Evolutionary conservation across 768 basidiomycete species (phyloP), one percentile per base, ranked within the genome.

Genomic region (Psilocybe cyanescens): DNA sequence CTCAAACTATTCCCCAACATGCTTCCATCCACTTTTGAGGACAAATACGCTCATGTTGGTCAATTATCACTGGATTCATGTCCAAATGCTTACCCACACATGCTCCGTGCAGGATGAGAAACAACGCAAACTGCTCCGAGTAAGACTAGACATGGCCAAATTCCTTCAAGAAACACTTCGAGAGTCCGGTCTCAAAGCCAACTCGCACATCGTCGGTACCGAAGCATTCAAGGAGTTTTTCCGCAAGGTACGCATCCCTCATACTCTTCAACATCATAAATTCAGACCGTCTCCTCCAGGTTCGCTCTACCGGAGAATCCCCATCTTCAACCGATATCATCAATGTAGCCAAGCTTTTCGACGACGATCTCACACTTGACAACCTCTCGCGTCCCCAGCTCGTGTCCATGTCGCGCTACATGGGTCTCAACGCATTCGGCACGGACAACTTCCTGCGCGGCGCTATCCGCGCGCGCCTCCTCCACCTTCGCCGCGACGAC

Each of bases 221-320:
- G 96, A 97, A 57, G 93, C 95, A 44, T 99, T 99, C 86, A 98
- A 98, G 73, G 95, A 97, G 75, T 99, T 99, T 80, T 99, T 99
- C 89, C 87, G 94, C 72, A 99, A 99, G 79, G 95, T 94, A 55
- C 33, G 77, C 57, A 35, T 19, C 14, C 16, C 16, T 41, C 37
- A 48, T 49, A 46, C 44, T 61, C 50, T 17, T 24, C 24, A 24
- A 24, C 24, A 54, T 31, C n/a, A 19, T 33, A 11, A 49, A 37
- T 19, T 28, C n/a, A n/a, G 2, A 12, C 28, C 16, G 16, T 31
- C 17, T 35, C 47, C 4, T 30, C 41, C 65, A 91, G 91, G 89
- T 95, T 61, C 92, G 97, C 55, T 92, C 94, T 3, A 99, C 97
- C 0, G 97, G 97, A 51, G 97, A 98, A 81, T 85, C 88, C 1